Base-by-base conservation (phyloP, 202 grass and related monocot species). In the Eragrostis tef region DNA sequence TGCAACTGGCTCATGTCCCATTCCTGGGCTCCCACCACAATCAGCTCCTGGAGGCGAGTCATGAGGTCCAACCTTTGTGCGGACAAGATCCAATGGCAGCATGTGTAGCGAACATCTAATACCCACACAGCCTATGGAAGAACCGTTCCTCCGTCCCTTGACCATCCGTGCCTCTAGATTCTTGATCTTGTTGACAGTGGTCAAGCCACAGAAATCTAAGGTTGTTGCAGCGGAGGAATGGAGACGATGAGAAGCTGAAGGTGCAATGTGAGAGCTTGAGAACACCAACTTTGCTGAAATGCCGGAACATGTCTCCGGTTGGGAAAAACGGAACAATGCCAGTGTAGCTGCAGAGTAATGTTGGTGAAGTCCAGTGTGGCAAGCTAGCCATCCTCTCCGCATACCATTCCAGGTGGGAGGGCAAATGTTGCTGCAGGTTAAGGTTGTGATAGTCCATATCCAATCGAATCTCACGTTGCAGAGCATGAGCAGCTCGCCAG, bases 51-150 rank as follows among this genome's bases (percentile, higher is more conserved):
- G 0, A 81, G 67, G 4, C 72, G 29, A 31, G 29, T 45, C 13
- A 7, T 9, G 29, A 31, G 1, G 3, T 31, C 29, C 29, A 31
- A 2, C 29, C 1, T 31, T 3, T 31, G 29, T 31, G 29, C 29
- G 3, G 29, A 31, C 29, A 31, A 31, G 3, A 31, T 31, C 29
- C 3, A 2, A 31, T 31, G 57, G 64, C 64, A 0, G 6, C 0
- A 22, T 11, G 67, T 50, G 6, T 50, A 3, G 0, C 3, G 1
- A 4, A 79, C 26, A 11, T 31, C 29, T 3, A 31, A 3, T 21
- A 79, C 76, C 76, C 76, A 79, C 76, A 79, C 13, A 79, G 1
- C 9, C 13, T 3, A 2, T 19, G 62, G 21, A 79, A 79, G 5
- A 19, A 79, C 0, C 3, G 34, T 1, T 2, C 10, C 26, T 15